phyloP scores from a whole-genome alignment of 2,329 filamentous ascomycete genomes.

The Stemphylium vesicarium region DNA sequence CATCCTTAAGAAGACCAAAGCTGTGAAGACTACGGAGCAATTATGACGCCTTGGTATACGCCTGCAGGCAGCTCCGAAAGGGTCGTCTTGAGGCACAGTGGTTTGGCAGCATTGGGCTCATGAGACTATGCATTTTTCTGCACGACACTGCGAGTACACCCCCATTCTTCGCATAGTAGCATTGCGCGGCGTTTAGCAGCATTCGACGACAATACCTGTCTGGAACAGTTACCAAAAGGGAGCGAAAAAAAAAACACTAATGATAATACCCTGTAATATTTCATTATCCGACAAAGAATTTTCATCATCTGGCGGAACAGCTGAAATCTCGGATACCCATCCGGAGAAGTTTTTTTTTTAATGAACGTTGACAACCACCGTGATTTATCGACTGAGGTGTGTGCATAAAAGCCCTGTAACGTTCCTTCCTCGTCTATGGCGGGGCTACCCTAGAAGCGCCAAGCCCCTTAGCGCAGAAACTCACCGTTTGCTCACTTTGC shows the following conservation, averaged over 20 bases:
- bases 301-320: background rate
- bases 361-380: background rate
- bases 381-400: background rate
- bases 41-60: background rate
- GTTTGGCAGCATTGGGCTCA: background rate
- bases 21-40: conserved; percentile 10
- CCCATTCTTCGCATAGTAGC: conserved; percentile 20
- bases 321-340: background rate
- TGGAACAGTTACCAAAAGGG: conserved; percentile 15
- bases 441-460: conserved; percentile 15
- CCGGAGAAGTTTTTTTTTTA: background rate
- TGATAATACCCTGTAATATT: conserved; percentile 20
- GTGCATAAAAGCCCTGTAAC: background rate
- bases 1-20: conserved; percentile 47
- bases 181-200: conserved; percentile 26
- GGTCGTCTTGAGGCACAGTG: background rate
- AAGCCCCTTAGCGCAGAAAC: conserved; percentile 33
- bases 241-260: conserved; percentile 16
- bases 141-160: conserved; percentile 1
- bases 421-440: background rate
- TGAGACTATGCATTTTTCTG: background rate
- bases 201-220: conserved; percentile 3
- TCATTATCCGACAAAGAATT: background rate
- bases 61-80: background rate
- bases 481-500: conserved; percentile 18